Percentiles rank a stretch among this genome's conserved stretches.
Evolutionary conservation across 1,284 basidiomycete species (phyloP).

Genomic region (Leccinum pallidistipes): DNA sequence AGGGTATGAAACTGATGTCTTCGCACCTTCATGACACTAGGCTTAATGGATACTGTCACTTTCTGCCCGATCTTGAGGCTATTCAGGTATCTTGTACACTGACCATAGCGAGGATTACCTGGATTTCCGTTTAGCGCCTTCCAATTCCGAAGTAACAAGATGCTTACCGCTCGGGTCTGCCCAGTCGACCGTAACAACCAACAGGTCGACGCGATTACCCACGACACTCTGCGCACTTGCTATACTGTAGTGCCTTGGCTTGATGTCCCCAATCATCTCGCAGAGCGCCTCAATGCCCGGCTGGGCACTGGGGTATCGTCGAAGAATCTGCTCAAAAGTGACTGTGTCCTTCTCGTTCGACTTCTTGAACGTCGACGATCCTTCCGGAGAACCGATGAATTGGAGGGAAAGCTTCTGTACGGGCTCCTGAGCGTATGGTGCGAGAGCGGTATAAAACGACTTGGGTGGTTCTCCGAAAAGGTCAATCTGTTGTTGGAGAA

Average conservation of each 20-base stretch:
- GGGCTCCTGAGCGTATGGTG: slow-evolving; percentile 70
- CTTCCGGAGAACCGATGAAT: slow-evolving; percentile 95
- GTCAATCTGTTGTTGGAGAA: slow-evolving; percentile 95
- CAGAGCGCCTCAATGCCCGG: slow-evolving; percentile 85
- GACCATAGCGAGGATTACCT: slow-evolving; percentile 85
- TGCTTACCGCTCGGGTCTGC: slow-evolving; percentile 75
- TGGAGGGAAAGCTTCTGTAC: slow-evolving; percentile 83
- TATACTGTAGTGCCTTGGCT: slow-evolving; percentile 98
- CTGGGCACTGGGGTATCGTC: slow-evolving; percentile 77
- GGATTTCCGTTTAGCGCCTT: slow-evolving; percentile 9
- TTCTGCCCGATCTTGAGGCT: slow-evolving; percentile 84
- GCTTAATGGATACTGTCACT: slow-evolving; percentile 97
- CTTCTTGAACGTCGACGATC: slow-evolving; percentile 92
- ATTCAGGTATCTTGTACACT: slow-evolving; percentile 95
- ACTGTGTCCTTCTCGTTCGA: slow-evolving; percentile 94
- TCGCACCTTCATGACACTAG: slow-evolving; percentile 97
- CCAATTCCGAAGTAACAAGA: background rate
- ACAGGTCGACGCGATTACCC: slow-evolving; percentile 89
- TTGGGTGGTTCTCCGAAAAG: slow-evolving; percentile 96
- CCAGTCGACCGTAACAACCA: slow-evolving; percentile 98
- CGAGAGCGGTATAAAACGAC: slow-evolving; percentile 90
- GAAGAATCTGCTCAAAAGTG: slow-evolving; percentile 88
- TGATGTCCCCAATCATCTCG: slow-evolving; percentile 89
- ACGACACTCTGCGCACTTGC: slow-evolving; percentile 94
- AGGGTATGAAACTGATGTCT: background rate